phyloP scores from a whole-genome alignment of 2,329 filamentous ascomycete species.

The Pseudogymnoascus pannorum region DNA sequence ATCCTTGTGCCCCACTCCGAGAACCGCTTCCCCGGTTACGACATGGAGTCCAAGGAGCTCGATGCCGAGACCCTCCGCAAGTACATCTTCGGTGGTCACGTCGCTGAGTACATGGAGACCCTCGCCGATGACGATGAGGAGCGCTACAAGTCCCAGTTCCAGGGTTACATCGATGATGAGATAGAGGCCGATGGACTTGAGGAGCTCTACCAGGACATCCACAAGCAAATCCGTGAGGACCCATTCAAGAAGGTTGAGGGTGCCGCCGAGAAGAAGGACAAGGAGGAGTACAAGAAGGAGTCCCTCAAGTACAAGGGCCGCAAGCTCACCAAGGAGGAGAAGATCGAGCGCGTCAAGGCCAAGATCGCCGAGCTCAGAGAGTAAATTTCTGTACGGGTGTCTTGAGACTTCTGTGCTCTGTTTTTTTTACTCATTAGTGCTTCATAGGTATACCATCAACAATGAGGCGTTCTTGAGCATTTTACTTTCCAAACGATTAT shows the following conservation, averaged over 20 bases:
- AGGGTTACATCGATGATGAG: constrained; percentile 94
- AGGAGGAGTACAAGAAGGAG: constrained; percentile 95
- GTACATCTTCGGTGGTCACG: constrained; percentile 98
- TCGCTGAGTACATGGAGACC: constrained; percentile 99
- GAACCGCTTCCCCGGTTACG: constrained; percentile 98
- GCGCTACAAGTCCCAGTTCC: constrained; percentile 98
- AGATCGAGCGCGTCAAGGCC: constrained; percentile 73
- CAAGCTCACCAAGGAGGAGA: constrained; percentile 81
- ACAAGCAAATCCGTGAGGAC: constrained; percentile 95
- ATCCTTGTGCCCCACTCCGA: constrained; percentile 96
- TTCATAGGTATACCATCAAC: constrained; percentile 10
- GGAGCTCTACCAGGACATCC: constrained; percentile 91
- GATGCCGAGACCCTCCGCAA: constrained; percentile 94
- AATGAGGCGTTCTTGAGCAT: constrained; percentile 11
- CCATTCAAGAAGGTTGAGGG: constrained; percentile 86
- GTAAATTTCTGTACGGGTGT: constrained; percentile 21
- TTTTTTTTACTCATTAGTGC: constrained; percentile 9
- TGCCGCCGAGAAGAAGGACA: constrained; percentile 81
- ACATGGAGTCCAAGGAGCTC: constrained; percentile 96
- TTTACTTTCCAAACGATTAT: constrained; percentile 5
- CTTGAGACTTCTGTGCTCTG: constrained; percentile 9
- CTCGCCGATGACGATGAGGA: constrained; percentile 99
- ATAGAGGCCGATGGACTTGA: constrained; percentile 94
- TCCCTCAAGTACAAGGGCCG: constrained; percentile 75
- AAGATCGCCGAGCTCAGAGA: constrained; percentile 78